Percentiles rank a stretch among this genome's conserved stretches.
phyloP scores from a whole-genome alignment of 192 early-diverging fungal species.

The Linnemannia schmuckeri region DNA sequence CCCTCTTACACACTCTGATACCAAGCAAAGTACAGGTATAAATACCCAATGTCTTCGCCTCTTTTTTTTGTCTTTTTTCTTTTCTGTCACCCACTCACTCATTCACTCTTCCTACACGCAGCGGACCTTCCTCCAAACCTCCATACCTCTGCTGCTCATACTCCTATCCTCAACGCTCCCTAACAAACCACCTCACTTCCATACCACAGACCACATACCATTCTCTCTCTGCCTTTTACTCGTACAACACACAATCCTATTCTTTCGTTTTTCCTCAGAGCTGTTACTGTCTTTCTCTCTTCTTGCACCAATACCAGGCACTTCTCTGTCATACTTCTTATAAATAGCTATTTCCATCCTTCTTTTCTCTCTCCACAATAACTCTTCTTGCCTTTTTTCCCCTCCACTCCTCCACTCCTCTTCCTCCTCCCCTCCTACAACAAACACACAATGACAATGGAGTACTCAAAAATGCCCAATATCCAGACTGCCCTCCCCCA shows the following conservation, averaged over 20 bases:
- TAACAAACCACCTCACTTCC: background rate
- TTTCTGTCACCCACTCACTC: background rate
- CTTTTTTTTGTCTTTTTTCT: background rate
- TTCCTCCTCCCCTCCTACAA: background rate
- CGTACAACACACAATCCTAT: background rate
- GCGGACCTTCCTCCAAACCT: background rate
- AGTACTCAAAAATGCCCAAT: slow-evolving; percentile 33
- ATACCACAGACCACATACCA: slow-evolving; percentile 2
- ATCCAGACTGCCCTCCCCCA: slow-evolving; percentile 28
- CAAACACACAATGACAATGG: slow-evolving; percentile 13
- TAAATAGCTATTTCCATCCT: slow-evolving; percentile 2
- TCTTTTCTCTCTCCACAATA: background rate
- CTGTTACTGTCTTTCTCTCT: background rate
- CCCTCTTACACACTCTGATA: background rate
- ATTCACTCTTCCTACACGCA: background rate
- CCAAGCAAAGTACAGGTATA: background rate
- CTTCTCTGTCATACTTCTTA: background rate
- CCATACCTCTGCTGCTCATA: background rate
- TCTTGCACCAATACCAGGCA: background rate
- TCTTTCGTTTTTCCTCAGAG: background rate
- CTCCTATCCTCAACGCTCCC: background rate
- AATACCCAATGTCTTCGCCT: background rate
- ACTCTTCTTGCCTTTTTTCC: background rate
- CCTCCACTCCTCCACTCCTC: background rate
- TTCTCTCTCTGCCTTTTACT: background rate